Percentiles rank a stretch among this genome's conserved stretches.
These are phyloP conservation scores for Pseudocercospora crystallina DNA, from an alignment of 2,329 filamentous ascomycete genomes.

Conservation along the genomic window DNA sequence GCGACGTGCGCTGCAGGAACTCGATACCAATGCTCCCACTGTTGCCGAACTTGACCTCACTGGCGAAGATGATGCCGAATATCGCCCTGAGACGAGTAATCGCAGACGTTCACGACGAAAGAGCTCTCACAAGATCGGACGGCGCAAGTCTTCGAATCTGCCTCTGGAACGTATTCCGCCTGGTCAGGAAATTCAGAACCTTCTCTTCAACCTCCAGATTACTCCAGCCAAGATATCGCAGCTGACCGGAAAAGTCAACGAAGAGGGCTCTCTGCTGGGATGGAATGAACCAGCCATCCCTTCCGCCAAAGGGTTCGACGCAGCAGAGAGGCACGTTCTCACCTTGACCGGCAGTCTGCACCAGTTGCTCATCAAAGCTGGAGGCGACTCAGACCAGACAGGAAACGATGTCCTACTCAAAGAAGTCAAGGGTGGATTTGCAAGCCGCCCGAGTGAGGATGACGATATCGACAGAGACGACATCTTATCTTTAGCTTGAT, in stretches of 20 bases:
- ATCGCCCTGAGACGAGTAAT: slow-evolving; percentile 14
- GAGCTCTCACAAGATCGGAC: slow-evolving; percentile 23
- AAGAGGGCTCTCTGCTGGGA: slow-evolving; percentile 19
- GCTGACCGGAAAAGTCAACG: slow-evolving; percentile 16
- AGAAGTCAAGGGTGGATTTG: slow-evolving; percentile 17
- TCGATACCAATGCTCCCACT: slow-evolving; percentile 25
- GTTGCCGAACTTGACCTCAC: background rate
- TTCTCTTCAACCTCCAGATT: slow-evolving; percentile 4
- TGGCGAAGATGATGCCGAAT: slow-evolving; percentile 10
- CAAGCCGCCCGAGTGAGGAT: background rate
- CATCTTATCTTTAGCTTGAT: background rate
- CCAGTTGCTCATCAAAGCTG: slow-evolving; percentile 12
- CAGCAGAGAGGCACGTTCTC: slow-evolving; percentile 9
- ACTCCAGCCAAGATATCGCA: slow-evolving; percentile 5
- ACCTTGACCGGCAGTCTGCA: slow-evolving; percentile 17
- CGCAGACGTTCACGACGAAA: slow-evolving; percentile 20
- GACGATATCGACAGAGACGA: too few relatives aligned
- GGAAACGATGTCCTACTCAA: slow-evolving; percentile 4
- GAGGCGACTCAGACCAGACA: slow-evolving; percentile 5
- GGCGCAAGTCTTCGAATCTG: slow-evolving; percentile 39
- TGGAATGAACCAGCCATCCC: slow-evolving; percentile 29
- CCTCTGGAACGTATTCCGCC: slow-evolving; percentile 41
- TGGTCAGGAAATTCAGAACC: slow-evolving; percentile 25
- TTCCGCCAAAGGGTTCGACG: slow-evolving; percentile 10
- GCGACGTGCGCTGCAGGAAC: slow-evolving; percentile 22